Evolutionary conservation across 768 basidiomycete genomes (phyloP), one percentile per base, ranked within the genome.

Genomic region (Coprinopsis cinerea): DNA sequence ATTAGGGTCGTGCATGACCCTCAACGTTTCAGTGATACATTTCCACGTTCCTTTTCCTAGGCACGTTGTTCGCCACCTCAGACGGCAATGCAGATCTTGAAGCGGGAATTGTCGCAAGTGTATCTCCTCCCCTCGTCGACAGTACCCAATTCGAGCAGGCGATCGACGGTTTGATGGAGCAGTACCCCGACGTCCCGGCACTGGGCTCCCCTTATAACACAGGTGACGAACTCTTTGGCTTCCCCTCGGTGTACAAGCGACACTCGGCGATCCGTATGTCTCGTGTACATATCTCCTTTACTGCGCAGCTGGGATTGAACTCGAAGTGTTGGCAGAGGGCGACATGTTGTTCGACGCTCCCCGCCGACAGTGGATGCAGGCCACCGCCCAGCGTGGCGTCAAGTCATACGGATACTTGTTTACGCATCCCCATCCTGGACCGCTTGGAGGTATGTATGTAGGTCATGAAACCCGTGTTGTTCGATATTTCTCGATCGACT

Each of bases 141-240:
- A 7, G 15, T 7, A 15, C 30, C 15, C 30, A 15, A 7, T 32
- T 68, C 4, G 28, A 52, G 15, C 43, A 45, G 2, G 62, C 62
- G 1, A 53, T 61, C 2, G 54, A 64, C 2, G 53, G 46, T 11
- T 27, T 74, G 1, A 49, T 74, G 0, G 48, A 68, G 24, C 55
- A 73, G 4, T 77, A 77, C 55, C 74, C 74, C 0, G 59, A 72
- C 49, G 57, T 62, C 27, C 69, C 75, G n/a, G 59, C 69, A 10
- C 52, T 64, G 22, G 76, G 76, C 2, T 71, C 71, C 1, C 76
- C 76, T 0, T 78, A 68, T 53, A 64, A 62, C 15, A 77, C 75
- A 2, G 73, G 75, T 6, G 65, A 69, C 52, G 54, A 71, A 18
- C 72, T 72, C 0, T 76, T 75, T 51, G 74, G 74, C 0, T 56